Evolutionary conservation across 164 flowering plant genomes (phyloP).

Genomic region (Chloranthus sessilifolius): DNA sequence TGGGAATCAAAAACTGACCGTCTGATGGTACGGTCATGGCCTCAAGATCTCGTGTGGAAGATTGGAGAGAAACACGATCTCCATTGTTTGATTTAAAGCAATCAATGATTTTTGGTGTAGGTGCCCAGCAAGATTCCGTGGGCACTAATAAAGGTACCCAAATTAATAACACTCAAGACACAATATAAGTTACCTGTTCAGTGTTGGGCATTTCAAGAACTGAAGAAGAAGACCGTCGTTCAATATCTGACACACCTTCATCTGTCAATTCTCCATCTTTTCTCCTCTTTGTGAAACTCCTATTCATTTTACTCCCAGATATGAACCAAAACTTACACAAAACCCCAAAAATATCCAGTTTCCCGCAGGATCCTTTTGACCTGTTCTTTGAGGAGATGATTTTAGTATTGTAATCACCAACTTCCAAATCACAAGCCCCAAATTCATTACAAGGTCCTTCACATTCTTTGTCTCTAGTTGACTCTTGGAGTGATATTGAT

Average conservation of each 20-base stretch:
- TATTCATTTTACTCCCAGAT: slow-evolving; percentile 15
- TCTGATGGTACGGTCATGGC: too few species aligned
- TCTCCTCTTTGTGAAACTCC: slow-evolving; percentile 32
- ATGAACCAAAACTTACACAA: slow-evolving; percentile 23
- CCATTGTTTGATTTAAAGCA: too few species aligned
- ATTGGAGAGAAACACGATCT: too few species aligned
- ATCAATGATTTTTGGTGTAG: too few species aligned
- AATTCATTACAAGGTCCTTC: slow-evolving; percentile 6
- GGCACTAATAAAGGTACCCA: too few species aligned
- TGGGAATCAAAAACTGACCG: too few species aligned
- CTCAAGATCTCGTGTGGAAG: too few species aligned
- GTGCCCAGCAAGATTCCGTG: too few species aligned
- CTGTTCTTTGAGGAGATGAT: slow-evolving; percentile 23
- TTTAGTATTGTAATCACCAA: slow-evolving; percentile 18
- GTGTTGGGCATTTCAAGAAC: slow-evolving; percentile 16
- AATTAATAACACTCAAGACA: background rate
- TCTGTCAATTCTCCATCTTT: slow-evolving; percentile 41
- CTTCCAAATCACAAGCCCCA: slow-evolving; percentile 29
- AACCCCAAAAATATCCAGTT: slow-evolving; percentile 20
- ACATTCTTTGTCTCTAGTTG: slow-evolving; percentile 12
- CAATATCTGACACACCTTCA: slow-evolving; percentile 12
- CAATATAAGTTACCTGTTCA: slow-evolving; percentile 24
- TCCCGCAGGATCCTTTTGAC: slow-evolving; percentile 16
- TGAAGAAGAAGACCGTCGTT: slow-evolving; percentile 25
- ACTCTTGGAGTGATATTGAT: slow-evolving; percentile 12